Conservation (phyloP, 1,139 yeast species). For the Zygoascus sp. region DNA sequence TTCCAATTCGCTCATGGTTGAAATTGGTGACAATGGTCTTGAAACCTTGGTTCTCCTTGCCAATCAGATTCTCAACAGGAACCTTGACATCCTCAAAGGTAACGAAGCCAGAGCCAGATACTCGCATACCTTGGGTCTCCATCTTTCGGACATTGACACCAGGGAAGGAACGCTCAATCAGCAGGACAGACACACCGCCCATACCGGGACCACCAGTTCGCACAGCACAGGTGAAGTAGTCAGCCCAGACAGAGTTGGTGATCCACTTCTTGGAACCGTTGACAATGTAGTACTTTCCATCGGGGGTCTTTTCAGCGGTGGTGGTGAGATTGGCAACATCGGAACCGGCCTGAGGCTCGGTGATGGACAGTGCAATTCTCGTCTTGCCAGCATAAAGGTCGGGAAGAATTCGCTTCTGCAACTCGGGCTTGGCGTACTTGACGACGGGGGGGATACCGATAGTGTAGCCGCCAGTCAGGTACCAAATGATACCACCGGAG, state of each 20-base stretch:
- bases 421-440: conserved; percentile 34
- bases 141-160: conserved; percentile 39
- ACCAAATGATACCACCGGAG: conserved; percentile 41
- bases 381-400: conserved; percentile 37
- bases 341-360: conserved; percentile 44
- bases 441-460: conserved; percentile 41
- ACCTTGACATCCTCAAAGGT: conserved; percentile 44
- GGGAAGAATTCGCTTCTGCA: conserved; percentile 37
- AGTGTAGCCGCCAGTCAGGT: conserved; percentile 39
- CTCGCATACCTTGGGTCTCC: conserved; percentile 40
- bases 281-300: conserved; percentile 41
- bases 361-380: conserved; percentile 41
- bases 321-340: conserved; percentile 43
- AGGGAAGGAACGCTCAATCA: conserved; percentile 39
- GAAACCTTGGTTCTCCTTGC: conserved; percentile 43
- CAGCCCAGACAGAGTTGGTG: conserved; percentile 43
- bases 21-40: conserved; percentile 43
- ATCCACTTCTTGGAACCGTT: conserved; percentile 45
- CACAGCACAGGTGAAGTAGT: conserved; percentile 44
- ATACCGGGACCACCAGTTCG: conserved; percentile 42
- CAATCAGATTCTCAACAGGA: conserved; percentile 41
- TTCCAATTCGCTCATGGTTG: conserved; percentile 44
- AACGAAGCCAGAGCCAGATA: conserved; percentile 40
- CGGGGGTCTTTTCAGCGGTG: conserved; percentile 37
- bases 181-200: conserved; percentile 41